These are phyloP conservation scores for Penicillium sp. DNA, from an alignment of 2,329 filamentous ascomycete species.

Conservation along the genomic window DNA sequence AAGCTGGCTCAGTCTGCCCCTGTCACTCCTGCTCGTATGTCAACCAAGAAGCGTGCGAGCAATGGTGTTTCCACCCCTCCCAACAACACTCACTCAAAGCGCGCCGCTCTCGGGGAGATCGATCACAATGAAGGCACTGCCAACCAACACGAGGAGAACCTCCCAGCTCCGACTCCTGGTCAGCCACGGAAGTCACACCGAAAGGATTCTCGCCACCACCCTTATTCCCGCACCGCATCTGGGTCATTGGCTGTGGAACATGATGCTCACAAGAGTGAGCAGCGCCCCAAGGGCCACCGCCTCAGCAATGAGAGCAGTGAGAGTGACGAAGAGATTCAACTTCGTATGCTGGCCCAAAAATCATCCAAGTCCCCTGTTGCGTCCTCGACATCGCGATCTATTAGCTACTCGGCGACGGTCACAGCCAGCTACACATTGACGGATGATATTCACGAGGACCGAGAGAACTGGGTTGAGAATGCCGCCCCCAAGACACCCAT, in stretches of 20 bases:
- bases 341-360: conserved; percentile 70
- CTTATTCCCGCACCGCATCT: conserved; percentile 63
- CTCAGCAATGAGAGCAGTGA: conserved; percentile 61
- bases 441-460: conserved; percentile 64
- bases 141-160: conserved; percentile 68
- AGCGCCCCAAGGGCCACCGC: conserved; percentile 56
- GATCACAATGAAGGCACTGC: conserved; percentile 68
- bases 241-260: conserved; percentile 41
- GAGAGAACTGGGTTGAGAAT: conserved; percentile 62
- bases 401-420: conserved; percentile 73
- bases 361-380: conserved; percentile 64
- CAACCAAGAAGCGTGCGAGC: conserved; percentile 65
- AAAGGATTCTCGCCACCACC: conserved; percentile 70
- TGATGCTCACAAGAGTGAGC: conserved; percentile 18
- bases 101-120: conserved; percentile 90
- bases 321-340: conserved; percentile 78
- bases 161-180: conserved; percentile 91
- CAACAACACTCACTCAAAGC: conserved; percentile 70
- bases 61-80: conserved; percentile 78
- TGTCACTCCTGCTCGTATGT: conserved; percentile 52
- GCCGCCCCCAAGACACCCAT: conserved; percentile 54
- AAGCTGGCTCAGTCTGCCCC: conserved; percentile 69
- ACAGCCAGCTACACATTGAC: conserved; percentile 66
- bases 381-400: conserved; percentile 64
- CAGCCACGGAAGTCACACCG: conserved; percentile 89